Evolutionary conservation across 495 filamentous ascomycete genomes (phyloP).

Genomic region (Sphaerosporella brunnea): DNA sequence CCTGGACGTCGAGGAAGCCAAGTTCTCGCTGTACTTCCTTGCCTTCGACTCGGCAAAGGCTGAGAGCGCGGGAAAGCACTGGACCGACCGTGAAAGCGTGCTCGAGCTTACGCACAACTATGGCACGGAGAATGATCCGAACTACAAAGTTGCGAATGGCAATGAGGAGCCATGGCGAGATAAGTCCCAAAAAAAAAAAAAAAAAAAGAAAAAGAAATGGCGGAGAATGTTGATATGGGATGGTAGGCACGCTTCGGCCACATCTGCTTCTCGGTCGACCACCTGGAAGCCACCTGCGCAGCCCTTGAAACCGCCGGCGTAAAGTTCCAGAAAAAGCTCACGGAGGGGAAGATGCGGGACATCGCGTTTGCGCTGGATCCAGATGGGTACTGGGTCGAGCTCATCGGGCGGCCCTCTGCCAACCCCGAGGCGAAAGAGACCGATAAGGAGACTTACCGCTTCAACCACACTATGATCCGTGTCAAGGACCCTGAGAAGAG

Average conservation of each 20-base stretch:
- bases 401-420: conserved; percentile 34
- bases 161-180: conserved; percentile 58
- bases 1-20: conserved; percentile 45
- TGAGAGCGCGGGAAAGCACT: conserved; percentile 41
- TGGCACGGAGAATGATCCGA: conserved; percentile 72
- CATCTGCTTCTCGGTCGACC: conserved; percentile 56
- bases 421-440: conserved; percentile 32
- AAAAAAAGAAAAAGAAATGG: not conserved
- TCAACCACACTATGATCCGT: conserved; percentile 84
- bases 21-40: conserved; percentile 81
- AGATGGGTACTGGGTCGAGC: conserved; percentile 44
- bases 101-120: conserved; percentile 96
- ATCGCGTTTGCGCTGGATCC: conserved; percentile 91
- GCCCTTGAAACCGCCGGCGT: conserved; percentile 79
- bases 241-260: conserved; percentile 64
- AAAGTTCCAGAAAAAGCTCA: conserved; percentile 81
- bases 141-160: conserved; percentile 70
- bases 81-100: conserved; percentile 71
- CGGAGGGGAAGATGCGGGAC: conserved; percentile 69
- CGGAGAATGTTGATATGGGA: not conserved
- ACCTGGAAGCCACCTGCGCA: conserved; percentile 76
- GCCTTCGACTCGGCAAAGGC: conserved; percentile 51
- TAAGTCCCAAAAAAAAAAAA: conserved; percentile 4
- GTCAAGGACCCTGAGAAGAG: conserved; percentile 76
- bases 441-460: conserved; percentile 11